Conservation (phyloP, 257 asterid genomes). For the Nicotiana sylvestris region DNA sequence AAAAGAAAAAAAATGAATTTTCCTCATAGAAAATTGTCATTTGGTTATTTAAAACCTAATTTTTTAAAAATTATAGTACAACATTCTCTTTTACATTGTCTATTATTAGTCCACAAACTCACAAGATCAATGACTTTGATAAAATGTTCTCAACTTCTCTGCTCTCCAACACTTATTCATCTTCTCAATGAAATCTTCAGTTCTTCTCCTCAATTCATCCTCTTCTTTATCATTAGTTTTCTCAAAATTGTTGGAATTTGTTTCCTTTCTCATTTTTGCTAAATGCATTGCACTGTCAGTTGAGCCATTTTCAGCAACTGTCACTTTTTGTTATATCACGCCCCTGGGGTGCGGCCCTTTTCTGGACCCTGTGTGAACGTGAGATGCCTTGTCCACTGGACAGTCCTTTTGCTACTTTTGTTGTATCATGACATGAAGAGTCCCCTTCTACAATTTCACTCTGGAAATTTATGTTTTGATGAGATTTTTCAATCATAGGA, state of each 20-base stretch:
- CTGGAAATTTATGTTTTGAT: background rate
- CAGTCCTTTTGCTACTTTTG: too few relatives aligned
- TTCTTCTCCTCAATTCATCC: conserved; percentile 33
- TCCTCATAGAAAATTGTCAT: too few relatives aligned
- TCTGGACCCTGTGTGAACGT: rapidly evolving
- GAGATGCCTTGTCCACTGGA: rapidly evolving
- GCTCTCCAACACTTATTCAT: conserved; percentile 28
- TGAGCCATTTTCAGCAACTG: background rate
- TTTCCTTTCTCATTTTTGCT: conserved; percentile 9
- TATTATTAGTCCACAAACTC: too few relatives aligned
- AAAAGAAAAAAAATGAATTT: too few relatives aligned
- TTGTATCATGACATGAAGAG: background rate
- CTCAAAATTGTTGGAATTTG: background rate
- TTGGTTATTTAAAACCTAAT: background rate
- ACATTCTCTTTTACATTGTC: background rate
- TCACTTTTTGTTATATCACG: background rate
- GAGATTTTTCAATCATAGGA: background rate
- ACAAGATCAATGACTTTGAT: background rate
- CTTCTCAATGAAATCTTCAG: conserved; percentile 36
- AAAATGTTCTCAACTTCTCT: conserved; percentile 21
- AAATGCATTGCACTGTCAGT: background rate
- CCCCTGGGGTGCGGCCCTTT: rapidly evolving
- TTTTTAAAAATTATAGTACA: background rate
- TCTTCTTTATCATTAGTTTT: conserved; percentile 17
- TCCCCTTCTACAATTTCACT: background rate